A percentile compares a stretch with the other conserved stretches of the same genome.
phyloP scores from a whole-genome alignment of 192 early-diverging fungal species.

The Chytriomyces hyalinus region DNA sequence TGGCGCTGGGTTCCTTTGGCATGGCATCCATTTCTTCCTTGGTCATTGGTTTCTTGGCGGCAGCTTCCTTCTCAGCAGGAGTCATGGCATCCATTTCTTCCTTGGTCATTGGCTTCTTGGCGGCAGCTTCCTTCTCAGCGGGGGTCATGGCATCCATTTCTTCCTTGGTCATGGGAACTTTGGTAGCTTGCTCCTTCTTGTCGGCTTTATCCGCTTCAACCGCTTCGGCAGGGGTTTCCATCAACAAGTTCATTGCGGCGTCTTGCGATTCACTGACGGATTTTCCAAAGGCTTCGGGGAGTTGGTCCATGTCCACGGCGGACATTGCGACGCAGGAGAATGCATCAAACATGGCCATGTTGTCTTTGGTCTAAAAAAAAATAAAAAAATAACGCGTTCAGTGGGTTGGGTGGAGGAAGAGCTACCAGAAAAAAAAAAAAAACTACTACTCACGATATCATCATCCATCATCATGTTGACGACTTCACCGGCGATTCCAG shows the following conservation, averaged over 20 bases:
- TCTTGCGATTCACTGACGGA: not conserved
- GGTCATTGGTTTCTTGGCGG: not conserved
- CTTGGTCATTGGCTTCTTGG: not conserved
- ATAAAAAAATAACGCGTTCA: too few relatives aligned
- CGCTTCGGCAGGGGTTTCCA: not conserved
- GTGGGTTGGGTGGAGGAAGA: too few relatives aligned
- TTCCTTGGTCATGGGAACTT: not conserved
- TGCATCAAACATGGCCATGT: not conserved
- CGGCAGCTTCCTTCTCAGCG: not conserved
- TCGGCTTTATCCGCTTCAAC: not conserved
- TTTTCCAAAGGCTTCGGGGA: not conserved
- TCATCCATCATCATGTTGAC: conserved; percentile 2
- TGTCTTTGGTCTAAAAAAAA: not conserved
- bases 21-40: not conserved
- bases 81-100: not conserved
- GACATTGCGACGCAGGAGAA: not conserved
- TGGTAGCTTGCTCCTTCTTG: not conserved
- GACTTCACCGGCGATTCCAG: not conserved
- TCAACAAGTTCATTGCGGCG: not conserved
- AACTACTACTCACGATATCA: not conserved
- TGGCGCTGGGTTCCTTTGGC: too few relatives aligned
- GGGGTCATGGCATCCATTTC: not conserved
- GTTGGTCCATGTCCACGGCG: not conserved
- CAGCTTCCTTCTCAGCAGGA: not conserved
- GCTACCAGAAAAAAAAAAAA: too few relatives aligned